Base-by-base conservation (phyloP, 768 basidiomycete genomes). In the Porpolomopsis calyptriformis region DNA sequence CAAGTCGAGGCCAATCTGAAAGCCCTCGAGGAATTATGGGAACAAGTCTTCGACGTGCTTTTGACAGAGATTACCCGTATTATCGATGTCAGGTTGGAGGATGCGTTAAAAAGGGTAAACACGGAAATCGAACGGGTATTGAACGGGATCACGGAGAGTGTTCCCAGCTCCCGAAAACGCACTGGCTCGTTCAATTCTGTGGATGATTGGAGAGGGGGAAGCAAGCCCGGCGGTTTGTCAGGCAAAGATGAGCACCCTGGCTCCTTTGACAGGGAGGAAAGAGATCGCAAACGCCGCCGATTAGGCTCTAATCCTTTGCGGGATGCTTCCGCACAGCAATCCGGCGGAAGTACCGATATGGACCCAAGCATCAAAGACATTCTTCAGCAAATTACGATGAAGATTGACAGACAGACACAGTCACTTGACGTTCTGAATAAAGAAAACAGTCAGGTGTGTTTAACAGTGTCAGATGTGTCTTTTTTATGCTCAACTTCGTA, bases 331-430 rank as follows among this genome's bases (percentile, higher is more conserved):
- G 23, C 35, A 12, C 26, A 42, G 43, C 48, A 9, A 34, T n/a
- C 19, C 11, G 31, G 29, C 25, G 18, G 40, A 16, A 43, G 35
- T 12, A 39, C 39, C 23, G 42, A 38, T 49, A 23, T 56, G 19
- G 57, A 56, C 40, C 49, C 47, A 42, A 60, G 52, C 24, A 43
- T 66, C 20, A 62, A 59, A 45, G 54, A 63, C 20, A 61, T 69
- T 50, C 63, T 77, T 24, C 62, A 58, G 43, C 63, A 67, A 48
- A 68, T 77, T 70, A 73, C 70, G 56, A 52, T 57, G 50, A 68
- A 73, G 55, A 69, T 77, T 52, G 68, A 75, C 41, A 60, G 68
- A 55, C 75, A 77, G 55, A 65, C 67, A 5, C 56, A 62, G 39
- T 65, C 67, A 14, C 63, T 77, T 7, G 63, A 71, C 40, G 47